A percentile compares a stretch with the other conserved stretches of the same genome.
Evolutionary conservation across 78 protist species (phyloP).

Genomic region (Tieghemostelium lacteum): DNA sequence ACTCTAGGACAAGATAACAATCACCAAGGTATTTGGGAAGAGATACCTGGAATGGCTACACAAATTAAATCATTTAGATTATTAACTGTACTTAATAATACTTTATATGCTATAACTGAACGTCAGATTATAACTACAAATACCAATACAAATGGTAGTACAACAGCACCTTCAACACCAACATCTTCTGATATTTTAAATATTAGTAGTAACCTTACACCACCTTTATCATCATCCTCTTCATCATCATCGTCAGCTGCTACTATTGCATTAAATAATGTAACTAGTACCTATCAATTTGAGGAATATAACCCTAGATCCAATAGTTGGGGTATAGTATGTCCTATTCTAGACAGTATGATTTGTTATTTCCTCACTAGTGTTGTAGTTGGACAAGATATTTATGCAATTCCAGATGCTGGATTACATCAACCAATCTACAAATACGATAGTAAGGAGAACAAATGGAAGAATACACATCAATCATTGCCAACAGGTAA

Average conservation of each 20-base stretch:
- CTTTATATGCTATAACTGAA: constrained; percentile 68
- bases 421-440: constrained; percentile 56
- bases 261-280: too few relatives aligned
- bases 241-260: neutral
- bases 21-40: constrained; percentile 70
- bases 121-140: neutral
- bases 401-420: constrained; percentile 68
- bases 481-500: constrained; percentile 9
- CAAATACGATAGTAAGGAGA: constrained; percentile 13
- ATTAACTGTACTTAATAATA: constrained; percentile 11
- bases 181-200: neutral
- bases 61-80: constrained; percentile 43
- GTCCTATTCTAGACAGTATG: constrained; percentile 59
- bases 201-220: neutral
- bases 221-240: too few relatives aligned
- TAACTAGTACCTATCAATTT: constrained; percentile 46
- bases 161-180: neutral
- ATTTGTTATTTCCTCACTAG: constrained; percentile 5
- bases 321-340: constrained; percentile 33
- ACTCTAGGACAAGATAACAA: constrained; percentile 24
- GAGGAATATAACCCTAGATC: constrained; percentile 42
- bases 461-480: constrained; percentile 15
- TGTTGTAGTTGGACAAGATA: constrained; percentile 44
- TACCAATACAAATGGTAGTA: neutral
- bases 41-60: constrained; percentile 15